phyloP scores from a whole-genome alignment of 2,329 filamentous ascomycete genomes.

The Fusarium sulawesiense region DNA sequence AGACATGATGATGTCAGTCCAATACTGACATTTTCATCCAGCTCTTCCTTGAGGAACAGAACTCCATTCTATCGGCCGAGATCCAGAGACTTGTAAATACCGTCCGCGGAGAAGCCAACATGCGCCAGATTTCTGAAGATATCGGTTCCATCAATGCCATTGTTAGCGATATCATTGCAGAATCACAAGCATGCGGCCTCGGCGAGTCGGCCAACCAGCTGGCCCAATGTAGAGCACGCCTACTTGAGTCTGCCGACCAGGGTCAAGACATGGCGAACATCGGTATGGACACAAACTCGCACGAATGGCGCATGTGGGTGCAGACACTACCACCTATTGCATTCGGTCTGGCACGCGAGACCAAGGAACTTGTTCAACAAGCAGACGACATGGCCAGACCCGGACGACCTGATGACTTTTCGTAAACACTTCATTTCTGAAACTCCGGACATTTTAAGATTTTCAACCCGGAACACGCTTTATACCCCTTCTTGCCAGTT shows the following conservation, averaged over 20 bases:
- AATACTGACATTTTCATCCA: slow-evolving; percentile 47
- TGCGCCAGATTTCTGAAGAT: slow-evolving; percentile 74
- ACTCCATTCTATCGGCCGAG: slow-evolving; percentile 79
- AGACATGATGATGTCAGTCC: background rate
- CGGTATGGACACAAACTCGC: slow-evolving; percentile 60
- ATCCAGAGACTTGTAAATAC: slow-evolving; percentile 84
- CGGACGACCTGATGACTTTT: slow-evolving; percentile 59
- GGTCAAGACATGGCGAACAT: slow-evolving; percentile 68
- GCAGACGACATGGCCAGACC: slow-evolving; percentile 53
- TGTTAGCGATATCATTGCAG: slow-evolving; percentile 75
- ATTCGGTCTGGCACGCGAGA: slow-evolving; percentile 86
- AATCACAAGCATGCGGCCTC: slow-evolving; percentile 69
- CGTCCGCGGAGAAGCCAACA: slow-evolving; percentile 72
- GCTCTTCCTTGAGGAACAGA: slow-evolving; percentile 87
- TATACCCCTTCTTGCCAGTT: slow-evolving; percentile 39
- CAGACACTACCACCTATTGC: slow-evolving; percentile 82
- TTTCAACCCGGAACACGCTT: slow-evolving; percentile 25
- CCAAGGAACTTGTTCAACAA: slow-evolving; percentile 74
- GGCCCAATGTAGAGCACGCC: slow-evolving; percentile 70
- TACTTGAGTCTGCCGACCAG: slow-evolving; percentile 72
- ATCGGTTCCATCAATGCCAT: slow-evolving; percentile 77
- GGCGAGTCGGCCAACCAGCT: slow-evolving; percentile 67
- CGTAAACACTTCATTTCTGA: slow-evolving; percentile 48
- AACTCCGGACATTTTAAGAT: slow-evolving; percentile 15
- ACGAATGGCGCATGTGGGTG: slow-evolving; percentile 72